Evolutionary conservation across 1,284 basidiomycete genomes (phyloP).

Genomic region (Ceratobasidium sp.): DNA sequence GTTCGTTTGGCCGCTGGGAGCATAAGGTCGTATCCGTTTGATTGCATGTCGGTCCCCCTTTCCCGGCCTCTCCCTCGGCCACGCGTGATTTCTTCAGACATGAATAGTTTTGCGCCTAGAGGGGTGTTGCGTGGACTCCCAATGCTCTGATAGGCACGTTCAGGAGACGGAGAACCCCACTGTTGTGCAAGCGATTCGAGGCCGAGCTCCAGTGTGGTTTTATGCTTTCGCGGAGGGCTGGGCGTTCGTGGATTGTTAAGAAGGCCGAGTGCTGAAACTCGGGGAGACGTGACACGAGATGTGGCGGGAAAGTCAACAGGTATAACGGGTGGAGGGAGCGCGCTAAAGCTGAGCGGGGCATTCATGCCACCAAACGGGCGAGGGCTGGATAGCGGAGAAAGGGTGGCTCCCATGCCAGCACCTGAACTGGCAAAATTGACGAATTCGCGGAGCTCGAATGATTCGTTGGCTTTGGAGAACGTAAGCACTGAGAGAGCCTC

Average conservation of each 20-base stretch:
- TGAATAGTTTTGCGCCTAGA: constrained; percentile 30
- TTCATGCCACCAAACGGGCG: constrained; percentile 32
- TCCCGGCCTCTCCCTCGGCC: constrained; percentile 33
- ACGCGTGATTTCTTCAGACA: constrained; percentile 28
- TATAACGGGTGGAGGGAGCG: constrained; percentile 35
- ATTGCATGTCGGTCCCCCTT: constrained; percentile 14
- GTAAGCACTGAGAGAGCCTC: constrained; percentile 23
- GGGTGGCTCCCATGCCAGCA: constrained; percentile 36
- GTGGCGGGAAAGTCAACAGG: constrained; percentile 4
- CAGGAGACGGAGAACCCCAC: constrained; percentile 41
- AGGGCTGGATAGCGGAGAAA: constrained; percentile 38
- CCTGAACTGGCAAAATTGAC: constrained; percentile 42
- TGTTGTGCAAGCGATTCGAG: constrained; percentile 41
- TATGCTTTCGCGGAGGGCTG: constrained; percentile 37
- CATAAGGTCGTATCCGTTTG: constrained; percentile 21
- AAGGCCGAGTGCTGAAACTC: constrained; percentile 35
- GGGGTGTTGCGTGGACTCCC: constrained; percentile 34
- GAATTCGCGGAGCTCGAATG: constrained; percentile 40
- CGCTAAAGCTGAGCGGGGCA: constrained; percentile 38
- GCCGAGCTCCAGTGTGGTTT: constrained; percentile 32
- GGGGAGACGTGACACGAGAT: constrained; percentile 28
- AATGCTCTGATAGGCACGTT: constrained; percentile 20
- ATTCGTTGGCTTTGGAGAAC: constrained; percentile 36
- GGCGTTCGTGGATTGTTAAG: constrained; percentile 42
- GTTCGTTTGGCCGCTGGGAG: constrained; percentile 40